A percentile compares a stretch with the other conserved stretches of the same genome.
phyloP scores from a whole-genome alignment of 1,139 yeast species.

The Diutina rugosa region DNA sequence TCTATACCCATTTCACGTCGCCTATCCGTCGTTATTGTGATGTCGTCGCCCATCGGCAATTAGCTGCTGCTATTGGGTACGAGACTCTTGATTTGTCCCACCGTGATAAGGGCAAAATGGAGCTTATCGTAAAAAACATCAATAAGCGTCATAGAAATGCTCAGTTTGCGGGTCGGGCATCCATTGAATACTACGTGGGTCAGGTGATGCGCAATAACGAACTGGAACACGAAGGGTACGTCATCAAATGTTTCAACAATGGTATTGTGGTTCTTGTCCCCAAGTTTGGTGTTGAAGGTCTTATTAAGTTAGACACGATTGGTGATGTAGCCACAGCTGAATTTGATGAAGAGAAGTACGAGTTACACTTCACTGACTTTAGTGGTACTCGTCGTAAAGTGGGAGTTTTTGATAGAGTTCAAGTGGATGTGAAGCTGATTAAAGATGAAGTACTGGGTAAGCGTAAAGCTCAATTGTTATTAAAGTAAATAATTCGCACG shows the following conservation, averaged over 20 bases:
- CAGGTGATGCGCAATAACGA: constrained; percentile 85
- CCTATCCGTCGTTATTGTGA: constrained; percentile 98
- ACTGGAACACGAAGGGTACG: constrained; percentile 68
- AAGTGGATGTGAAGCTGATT: constrained; percentile 68
- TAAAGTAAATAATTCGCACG: neutral
- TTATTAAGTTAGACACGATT: constrained; percentile 69
- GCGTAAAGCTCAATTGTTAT: constrained; percentile 68
- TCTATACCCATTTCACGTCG: constrained; percentile 96
- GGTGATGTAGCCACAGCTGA: constrained; percentile 52
- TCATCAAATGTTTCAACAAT: constrained; percentile 83
- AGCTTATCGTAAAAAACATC: constrained; percentile 74
- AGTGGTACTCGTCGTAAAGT: constrained; percentile 35
- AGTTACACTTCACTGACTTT: constrained; percentile 40
- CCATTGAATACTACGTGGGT: constrained; percentile 95
- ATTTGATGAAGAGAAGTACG: constrained; percentile 70
- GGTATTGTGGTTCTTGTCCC: constrained; percentile 95
- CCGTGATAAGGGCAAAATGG: constrained; percentile 86
- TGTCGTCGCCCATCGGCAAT: constrained; percentile 91
- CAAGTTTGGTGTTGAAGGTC: constrained; percentile 93
- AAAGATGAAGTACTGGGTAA: constrained; percentile 85
- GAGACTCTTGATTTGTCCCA: constrained; percentile 74
- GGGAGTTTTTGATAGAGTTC: constrained; percentile 75
- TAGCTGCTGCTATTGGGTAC: constrained; percentile 94
- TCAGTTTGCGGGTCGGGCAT: constrained; percentile 97
- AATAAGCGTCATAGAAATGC: constrained; percentile 95